Base-by-base conservation (phyloP, 2,329 filamentous ascomycete genomes). In the Clarireedia paspali region DNA sequence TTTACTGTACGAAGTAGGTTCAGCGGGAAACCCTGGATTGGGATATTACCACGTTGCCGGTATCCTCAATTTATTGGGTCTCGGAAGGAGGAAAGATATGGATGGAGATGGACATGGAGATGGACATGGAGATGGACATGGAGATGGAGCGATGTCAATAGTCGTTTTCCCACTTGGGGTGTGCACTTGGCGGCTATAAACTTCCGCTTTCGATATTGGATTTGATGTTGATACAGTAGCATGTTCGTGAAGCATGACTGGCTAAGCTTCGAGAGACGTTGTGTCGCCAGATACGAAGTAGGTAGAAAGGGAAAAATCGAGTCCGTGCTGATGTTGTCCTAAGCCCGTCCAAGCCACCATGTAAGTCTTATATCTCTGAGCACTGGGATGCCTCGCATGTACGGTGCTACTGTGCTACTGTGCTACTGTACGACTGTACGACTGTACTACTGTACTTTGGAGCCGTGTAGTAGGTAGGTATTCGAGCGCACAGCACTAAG, bases 21-120 rank as follows among this genome's bases (percentile, higher is more conserved):
- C 27, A 26, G 39, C 27, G 15, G 50, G 27, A 47, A 6, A 53
- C 40, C 40, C 50, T 53, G 40, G 39, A 38, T 53, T 53, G 47
- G 24, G 20, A 38, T 42, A 26, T 47, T 47, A 53, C 52, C 52
- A 49, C 49, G 30, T 49, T 23, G 52, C 30, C 52, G 52, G 52
- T 54, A 42, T 54, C 20, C 36, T 49, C 14, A 5, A 26, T 30
- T 15, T 36, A 30, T 54, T 49, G 45, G 52, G 45, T 54, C 45
- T 54, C 45, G 52, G 36, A 17, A 9, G 52, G n/a, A 15, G n/a
- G 12, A 2, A 17, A 36, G 3, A 1, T 26, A 24, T 39, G 20
- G 20, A 20, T 3, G 20, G 20, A 20, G 20, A 20, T 20, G 20
- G 20, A 20, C 0, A 20, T 20, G 20, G 20, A 20, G 20, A 20